Conservation (phyloP, 164 flowering plant genomes). For the Vitis cinerea region DNA sequence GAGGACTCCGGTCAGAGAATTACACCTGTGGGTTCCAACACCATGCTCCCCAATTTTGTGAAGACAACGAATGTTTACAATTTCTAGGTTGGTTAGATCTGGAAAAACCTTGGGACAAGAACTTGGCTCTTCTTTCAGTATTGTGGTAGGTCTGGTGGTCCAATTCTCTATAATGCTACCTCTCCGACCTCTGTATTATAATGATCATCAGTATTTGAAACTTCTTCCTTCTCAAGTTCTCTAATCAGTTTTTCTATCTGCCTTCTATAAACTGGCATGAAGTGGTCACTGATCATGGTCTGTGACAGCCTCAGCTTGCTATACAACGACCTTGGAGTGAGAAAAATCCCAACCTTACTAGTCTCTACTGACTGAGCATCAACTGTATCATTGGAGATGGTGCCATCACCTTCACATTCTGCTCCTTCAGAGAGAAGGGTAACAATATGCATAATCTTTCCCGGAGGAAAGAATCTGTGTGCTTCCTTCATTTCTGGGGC, state of each 20-base stretch:
- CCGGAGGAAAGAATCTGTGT: slow-evolving; percentile 87
- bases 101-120: too few relatives aligned
- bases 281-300: slow-evolving; percentile 88
- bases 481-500: slow-evolving; percentile 61
- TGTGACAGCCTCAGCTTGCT: slow-evolving; percentile 84
- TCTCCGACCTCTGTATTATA: slow-evolving; percentile 1
- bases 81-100: too few relatives aligned
- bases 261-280: slow-evolving; percentile 89
- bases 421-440: slow-evolving; percentile 25
- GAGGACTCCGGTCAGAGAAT: too few relatives aligned
- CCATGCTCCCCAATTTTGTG: too few relatives aligned
- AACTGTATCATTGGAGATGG: slow-evolving; percentile 26
- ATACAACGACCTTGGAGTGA: slow-evolving; percentile 73
- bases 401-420: slow-evolving; percentile 24
- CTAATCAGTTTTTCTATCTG: slow-evolving; percentile 73
- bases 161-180: slow-evolving; percentile 15
- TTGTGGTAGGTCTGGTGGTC: not conserved
- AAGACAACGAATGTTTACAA: too few relatives aligned
- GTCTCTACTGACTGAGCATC: slow-evolving; percentile 22
- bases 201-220: slow-evolving; percentile 2
- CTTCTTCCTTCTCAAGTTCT: slow-evolving; percentile 55
- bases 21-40: too few relatives aligned
- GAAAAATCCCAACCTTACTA: slow-evolving; percentile 58
- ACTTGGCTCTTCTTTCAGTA: too few relatives aligned
- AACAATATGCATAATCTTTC: slow-evolving; percentile 88